Evolutionary conservation across 768 basidiomycete genomes (phyloP), one percentile per base, ranked within the genome.

Genomic region (Exidia glandulosa): DNA sequence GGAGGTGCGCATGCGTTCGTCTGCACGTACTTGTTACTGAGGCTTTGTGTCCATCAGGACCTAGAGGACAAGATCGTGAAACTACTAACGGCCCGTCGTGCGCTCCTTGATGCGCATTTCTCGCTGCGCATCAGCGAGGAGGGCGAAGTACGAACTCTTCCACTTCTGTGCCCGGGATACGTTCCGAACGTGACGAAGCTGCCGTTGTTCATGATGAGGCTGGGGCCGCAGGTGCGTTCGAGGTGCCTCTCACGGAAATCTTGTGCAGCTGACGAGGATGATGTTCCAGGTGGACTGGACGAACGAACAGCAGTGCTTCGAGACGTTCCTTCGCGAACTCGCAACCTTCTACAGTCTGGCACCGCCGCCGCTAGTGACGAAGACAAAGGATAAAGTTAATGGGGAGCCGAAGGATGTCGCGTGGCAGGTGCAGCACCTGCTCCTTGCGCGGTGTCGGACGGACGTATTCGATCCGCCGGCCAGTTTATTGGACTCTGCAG

Each of bases 71-170:
- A 78, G 33, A 90, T 93, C 50, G 70, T 78, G 5, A 72, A 80
- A n/a, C 81, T 80, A 4, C 71, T 93, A 2, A 73, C 83, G 59
- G 68, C 74, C 2, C 77, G 81, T 13, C 79, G 87, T 9, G 87
- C 86, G 3, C 97, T 99, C 94, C 76, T 98, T 2, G 75, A 81
- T 1, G 96, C 97, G 63, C 97, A 99, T 72, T 98, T 98, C 68
- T 86, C 85, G 1, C 71, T 98, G 23, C 71, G 73, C 29, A 87
- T 99, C 63, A 79, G 82, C 5, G 74, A 78, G 0, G 73, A 80
- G 2, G 94, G 90, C 1, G 68, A 75, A 27, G 73, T 98, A n/a
- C 80, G 86, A 65, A 83, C 80, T 60, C 68, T 99, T 13, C 96
- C 96, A 0, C 76, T 94, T 54, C 75, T 99, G 12, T 77, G 97